These are phyloP conservation scores for Penicillium argentinense DNA, from an alignment of 495 filamentous ascomycete genomes.

Conservation along the genomic window DNA sequence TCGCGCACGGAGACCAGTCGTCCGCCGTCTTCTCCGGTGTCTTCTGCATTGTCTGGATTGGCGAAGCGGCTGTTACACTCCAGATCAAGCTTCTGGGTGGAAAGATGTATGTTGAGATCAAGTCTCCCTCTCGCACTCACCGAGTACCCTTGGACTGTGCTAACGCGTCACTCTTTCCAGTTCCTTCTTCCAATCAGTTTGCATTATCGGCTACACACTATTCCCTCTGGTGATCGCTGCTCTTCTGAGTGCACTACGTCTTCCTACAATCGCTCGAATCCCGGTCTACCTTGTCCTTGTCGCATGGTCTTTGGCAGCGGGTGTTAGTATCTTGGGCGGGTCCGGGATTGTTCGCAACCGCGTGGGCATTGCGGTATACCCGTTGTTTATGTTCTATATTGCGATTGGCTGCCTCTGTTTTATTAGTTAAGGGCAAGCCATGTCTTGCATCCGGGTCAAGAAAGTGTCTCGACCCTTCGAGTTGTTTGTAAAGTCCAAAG, in stretches of 20 bases:
- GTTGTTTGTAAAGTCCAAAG: background rate
- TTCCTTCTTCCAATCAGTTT: constrained; percentile 95
- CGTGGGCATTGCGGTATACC: constrained; percentile 92
- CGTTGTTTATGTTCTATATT: constrained; percentile 93
- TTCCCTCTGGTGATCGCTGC: constrained; percentile 97
- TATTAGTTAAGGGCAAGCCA: constrained; percentile 64
- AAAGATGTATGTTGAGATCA: constrained; percentile 74
- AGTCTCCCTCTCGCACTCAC: background rate
- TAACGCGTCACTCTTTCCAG: constrained; percentile 45
- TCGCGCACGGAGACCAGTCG: constrained; percentile 74
- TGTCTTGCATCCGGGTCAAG: constrained; percentile 3
- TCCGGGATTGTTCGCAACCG: constrained; percentile 94
- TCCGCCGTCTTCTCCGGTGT: constrained; percentile 91
- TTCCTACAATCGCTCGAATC: constrained; percentile 76
- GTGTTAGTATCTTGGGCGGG: constrained; percentile 91
- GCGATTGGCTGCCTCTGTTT: constrained; percentile 93
- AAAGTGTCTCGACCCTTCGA: background rate
- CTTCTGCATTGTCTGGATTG: constrained; percentile 95
- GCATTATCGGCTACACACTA: constrained; percentile 97
- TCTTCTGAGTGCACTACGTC: constrained; percentile 75
- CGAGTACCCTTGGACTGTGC: constrained; percentile 6
- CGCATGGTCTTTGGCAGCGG: constrained; percentile 89
- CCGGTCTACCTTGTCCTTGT: constrained; percentile 88
- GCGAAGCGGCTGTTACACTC: constrained; percentile 93
- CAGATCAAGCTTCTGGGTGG: constrained; percentile 97